Evolutionary conservation across 2,329 filamentous ascomycete species (phyloP), one percentile per base, ranked within the genome.

Genomic region (Talaromyces pinophilus): DNA sequence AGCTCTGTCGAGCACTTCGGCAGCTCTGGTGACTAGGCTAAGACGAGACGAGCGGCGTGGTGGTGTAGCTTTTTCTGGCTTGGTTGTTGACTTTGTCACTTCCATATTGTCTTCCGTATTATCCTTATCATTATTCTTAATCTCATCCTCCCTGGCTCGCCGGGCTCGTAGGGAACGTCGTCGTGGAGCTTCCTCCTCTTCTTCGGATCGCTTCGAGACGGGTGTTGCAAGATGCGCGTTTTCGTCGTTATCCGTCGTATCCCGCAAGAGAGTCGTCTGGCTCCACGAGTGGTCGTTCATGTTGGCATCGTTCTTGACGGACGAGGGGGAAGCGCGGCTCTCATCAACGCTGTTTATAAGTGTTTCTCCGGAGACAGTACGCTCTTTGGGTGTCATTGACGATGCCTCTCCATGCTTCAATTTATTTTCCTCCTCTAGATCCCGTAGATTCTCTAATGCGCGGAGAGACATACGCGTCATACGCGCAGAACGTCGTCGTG

Each of bases 1-100:
- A 82, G 77, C 73, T 82, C 87, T 72, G 74, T 78, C 67, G 77
- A 82, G 55, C 81, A 78, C 13, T 75, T 81, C 72, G 79, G 84
- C 71, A 73, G 79, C 71, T 78, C 79, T 69, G 72, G 77, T 72
- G 76, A 84, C 17, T 63, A 81, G 44, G 65, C 76, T 78, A 64
- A 82, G 72, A 55, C 83, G 80, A 59, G 78, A 78, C 38, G 83
- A 85, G 59, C 74, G 78, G 61, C 77, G 78, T 61, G 77, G 74
- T n/a, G 70, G 72, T 60, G 72, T 69, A 50, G 59, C 2, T 59
- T 65, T 67, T 19, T 52, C 59, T 63, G 19, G 59, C 62, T 57
- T 76, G 73, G 17, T 72, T 66, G 67, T 64, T 50, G 66, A 61
- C 50, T 73, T 73, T 35, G 61, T 67, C 17, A 6, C 8, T 44